Conservation (phyloP, 306 rosid species). For the Citrullus mucosospermus region DNA sequence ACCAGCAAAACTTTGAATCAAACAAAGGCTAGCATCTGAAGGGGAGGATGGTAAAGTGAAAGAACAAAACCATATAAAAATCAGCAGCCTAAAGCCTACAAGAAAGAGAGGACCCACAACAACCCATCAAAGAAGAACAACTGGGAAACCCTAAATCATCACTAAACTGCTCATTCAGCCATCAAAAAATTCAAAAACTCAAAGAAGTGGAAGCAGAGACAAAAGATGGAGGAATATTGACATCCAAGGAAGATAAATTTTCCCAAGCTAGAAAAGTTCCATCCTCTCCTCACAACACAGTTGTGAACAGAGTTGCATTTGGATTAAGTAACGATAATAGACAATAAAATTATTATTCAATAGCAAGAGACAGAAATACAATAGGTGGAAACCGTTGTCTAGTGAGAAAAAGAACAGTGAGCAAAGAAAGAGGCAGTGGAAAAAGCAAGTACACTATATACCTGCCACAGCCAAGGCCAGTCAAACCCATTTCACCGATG, state of each 20-base stretch:
- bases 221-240: neutral
- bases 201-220: neutral
- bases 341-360: neutral
- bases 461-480: neutral
- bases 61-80: neutral
- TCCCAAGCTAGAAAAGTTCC: neutral
- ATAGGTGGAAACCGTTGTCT: neutral
- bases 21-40: neutral
- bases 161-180: neutral
- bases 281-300: neutral
- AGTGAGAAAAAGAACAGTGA: neutral
- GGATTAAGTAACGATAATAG: neutral
- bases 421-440: neutral
- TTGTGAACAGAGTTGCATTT: neutral
- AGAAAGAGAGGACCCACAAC: neutral
- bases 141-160: constrained; percentile 3
- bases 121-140: constrained; percentile 2
- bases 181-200: neutral
- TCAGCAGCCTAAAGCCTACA: neutral
- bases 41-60: neutral
- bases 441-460: neutral
- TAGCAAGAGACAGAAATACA: neutral
- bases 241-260: neutral
- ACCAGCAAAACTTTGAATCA: neutral
- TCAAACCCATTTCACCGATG: neutral